Evolutionary conservation across 2,329 filamentous ascomycete species (phyloP).

Genomic region (Aureobasidium pullulans): DNA sequence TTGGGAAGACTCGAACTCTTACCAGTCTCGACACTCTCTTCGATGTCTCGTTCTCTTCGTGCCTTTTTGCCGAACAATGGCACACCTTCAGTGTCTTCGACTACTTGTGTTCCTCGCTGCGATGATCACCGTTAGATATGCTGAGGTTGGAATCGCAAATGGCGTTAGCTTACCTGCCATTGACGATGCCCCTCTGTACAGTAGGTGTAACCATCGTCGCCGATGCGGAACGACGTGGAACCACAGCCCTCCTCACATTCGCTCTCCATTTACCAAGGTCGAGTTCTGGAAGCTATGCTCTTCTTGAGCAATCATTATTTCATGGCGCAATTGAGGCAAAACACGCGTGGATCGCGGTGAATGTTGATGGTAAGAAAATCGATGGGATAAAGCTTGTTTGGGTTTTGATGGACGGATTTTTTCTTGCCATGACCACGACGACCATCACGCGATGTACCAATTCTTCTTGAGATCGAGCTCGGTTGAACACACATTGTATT

Average conservation of each 20-base stretch:
- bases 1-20: neutral
- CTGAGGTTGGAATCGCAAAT: neutral
- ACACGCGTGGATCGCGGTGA: neutral
- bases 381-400: neutral
- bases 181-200: constrained; percentile 76
- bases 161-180: constrained; percentile 45
- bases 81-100: constrained; percentile 26
- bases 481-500: too few species aligned
- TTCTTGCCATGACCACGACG: neutral
- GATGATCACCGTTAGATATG: neutral
- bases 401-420: neutral
- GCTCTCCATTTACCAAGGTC: constrained; percentile 11
- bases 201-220: constrained; percentile 69
- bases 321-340: neutral
- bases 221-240: constrained; percentile 58
- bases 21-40: constrained; percentile 16
- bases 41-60: constrained; percentile 24
- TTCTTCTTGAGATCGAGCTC: too few species aligned
- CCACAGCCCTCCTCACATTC: constrained; percentile 46
- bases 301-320: neutral
- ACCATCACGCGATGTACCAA: neutral
- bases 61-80: constrained; percentile 23
- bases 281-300: neutral
- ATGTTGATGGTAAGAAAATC: neutral
- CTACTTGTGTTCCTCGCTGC: constrained; percentile 26